These are phyloP conservation scores for Ceratonia siliqua DNA, from an alignment of 306 rosid genomes.

Conservation along the genomic window DNA sequence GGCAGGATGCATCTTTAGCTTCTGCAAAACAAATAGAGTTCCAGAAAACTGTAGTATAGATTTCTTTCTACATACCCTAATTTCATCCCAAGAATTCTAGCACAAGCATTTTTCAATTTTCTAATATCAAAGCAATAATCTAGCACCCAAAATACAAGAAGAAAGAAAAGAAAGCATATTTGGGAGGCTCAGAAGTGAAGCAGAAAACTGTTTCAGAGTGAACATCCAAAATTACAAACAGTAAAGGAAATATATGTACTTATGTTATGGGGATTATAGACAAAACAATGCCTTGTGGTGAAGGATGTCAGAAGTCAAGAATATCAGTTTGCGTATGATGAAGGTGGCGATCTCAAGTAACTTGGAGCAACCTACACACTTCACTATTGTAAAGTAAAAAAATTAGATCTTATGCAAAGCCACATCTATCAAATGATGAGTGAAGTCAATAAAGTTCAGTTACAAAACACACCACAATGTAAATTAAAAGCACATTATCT, in stretches of 20 bases:
- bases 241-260: background rate
- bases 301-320: background rate
- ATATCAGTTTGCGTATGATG: background rate
- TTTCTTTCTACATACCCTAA: background rate
- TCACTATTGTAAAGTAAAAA: background rate
- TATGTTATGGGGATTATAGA: background rate
- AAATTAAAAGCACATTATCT: background rate
- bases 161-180: background rate
- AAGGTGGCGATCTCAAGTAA: background rate
- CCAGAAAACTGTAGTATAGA: constrained; percentile 11
- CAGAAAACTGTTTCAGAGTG: background rate
- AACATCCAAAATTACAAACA: background rate
- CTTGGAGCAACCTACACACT: constrained; percentile 1
- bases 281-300: background rate
- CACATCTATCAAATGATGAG: background rate
- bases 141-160: background rate
- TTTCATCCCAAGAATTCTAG: too few relatives aligned
- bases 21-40: constrained; percentile 63
- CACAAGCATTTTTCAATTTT: constrained; percentile 16
- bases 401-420: background rate
- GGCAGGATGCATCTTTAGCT: constrained; percentile 77
- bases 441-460: background rate
- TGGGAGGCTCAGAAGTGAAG: background rate
- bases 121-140: constrained; percentile 21
- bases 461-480: background rate